A percentile compares a stretch with the other conserved stretches of the same genome.
Conservation (phyloP, 768 basidiomycete genomes). For the Chalciporus piperatus region DNA sequence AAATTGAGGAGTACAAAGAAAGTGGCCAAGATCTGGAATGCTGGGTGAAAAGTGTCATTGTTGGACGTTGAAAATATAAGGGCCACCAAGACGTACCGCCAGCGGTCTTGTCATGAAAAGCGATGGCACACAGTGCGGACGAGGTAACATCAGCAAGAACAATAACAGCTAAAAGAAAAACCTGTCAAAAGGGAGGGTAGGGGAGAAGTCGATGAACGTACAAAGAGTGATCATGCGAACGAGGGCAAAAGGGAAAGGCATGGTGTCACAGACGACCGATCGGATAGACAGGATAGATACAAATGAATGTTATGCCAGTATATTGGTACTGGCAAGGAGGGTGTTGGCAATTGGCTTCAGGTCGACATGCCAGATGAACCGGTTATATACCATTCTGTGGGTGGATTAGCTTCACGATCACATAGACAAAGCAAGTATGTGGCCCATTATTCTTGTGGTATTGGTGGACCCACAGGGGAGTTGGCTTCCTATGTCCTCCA, state of each 20-base stretch:
- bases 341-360: background rate
- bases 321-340: background rate
- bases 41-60: slow-evolving; percentile 9
- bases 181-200: background rate
- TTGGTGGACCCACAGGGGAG: background rate
- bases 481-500: background rate
- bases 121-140: slow-evolving; percentile 13
- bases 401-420: background rate
- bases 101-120: slow-evolving; percentile 20
- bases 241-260: slow-evolving; percentile 25
- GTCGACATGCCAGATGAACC: background rate
- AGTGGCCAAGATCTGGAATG: slow-evolving; percentile 19
- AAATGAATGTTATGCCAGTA: slow-evolving; percentile 7
- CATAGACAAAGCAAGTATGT: slow-evolving; percentile 8
- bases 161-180: slow-evolving; percentile 15
- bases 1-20: slow-evolving; percentile 13
- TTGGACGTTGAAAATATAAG: background rate
- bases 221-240: slow-evolving; percentile 19
- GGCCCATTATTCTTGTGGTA: background rate
- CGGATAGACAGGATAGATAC: background rate
- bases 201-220: slow-evolving; percentile 5
- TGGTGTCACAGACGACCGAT: slow-evolving; percentile 24
- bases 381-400: slow-evolving; percentile 13
- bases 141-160: slow-evolving; percentile 11
- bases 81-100: slow-evolving; percentile 16